Percentiles rank a stretch among this genome's conserved stretches.
Evolutionary conservation across 2,329 filamentous ascomycete genomes (phyloP).

Genomic region (Phyllosticta paracitricarpa): DNA sequence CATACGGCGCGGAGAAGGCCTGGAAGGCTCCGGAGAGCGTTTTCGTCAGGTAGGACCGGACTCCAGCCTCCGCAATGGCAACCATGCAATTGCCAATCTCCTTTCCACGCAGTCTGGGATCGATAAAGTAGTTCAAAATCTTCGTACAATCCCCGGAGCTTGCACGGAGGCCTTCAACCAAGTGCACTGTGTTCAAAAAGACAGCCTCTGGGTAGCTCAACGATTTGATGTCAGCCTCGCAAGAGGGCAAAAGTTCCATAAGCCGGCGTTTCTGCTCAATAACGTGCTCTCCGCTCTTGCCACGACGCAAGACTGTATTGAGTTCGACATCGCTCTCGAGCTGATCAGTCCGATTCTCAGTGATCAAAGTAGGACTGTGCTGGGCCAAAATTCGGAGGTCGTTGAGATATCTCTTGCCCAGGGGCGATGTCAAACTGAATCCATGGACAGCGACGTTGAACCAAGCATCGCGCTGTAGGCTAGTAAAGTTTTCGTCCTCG

Average conservation of each 20-base stretch:
- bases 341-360: conserved; percentile 79
- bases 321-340: conserved; percentile 94
- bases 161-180: conserved; percentile 82
- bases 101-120: conserved; percentile 64
- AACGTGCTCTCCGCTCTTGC: conserved; percentile 70
- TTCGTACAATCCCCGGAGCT: conserved; percentile 83
- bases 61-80: conserved; percentile 55
- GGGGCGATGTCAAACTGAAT: conserved; percentile 64
- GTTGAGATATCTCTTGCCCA: conserved; percentile 60
- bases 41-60: conserved; percentile 69
- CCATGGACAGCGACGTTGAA: conserved; percentile 96
- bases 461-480: conserved; percentile 82
- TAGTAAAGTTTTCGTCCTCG: conserved; percentile 43
- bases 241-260: conserved; percentile 61
- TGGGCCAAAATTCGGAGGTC: conserved; percentile 79
- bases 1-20: conserved; percentile 79
- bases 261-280: conserved; percentile 72
- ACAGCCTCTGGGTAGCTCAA: conserved; percentile 85
- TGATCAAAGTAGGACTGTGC: conserved; percentile 76
- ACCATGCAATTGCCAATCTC: conserved; percentile 54
- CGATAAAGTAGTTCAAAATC: conserved; percentile 85
- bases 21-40: conserved; percentile 61
- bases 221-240: conserved; percentile 66
- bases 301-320: conserved; percentile 83
- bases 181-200: conserved; percentile 80